Base-by-base conservation (phyloP, 225 moss, liverwort and hornwort genomes). In the Rhytidiadelphus loreus region DNA sequence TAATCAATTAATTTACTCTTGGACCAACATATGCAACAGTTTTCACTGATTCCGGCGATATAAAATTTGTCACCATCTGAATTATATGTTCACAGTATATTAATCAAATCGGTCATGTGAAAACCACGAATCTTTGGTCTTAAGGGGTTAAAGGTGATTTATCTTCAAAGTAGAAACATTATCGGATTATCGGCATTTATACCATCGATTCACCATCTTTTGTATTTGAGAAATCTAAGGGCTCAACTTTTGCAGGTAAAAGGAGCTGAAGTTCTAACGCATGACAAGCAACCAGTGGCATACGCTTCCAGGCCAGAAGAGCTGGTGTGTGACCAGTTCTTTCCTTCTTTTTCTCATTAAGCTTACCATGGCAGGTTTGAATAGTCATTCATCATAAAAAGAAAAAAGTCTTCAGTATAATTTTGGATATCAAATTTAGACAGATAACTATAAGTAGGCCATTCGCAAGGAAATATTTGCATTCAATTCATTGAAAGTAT, bases 211-310 rank as follows among this genome's bases (percentile, higher is more conserved):
- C 17, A 46, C 75, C n/a, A 56, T 82, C 70, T 75, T 65, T 20
- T 71, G 78, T 32, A 75, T 60, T 15, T 88, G 20, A 83, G 87
- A 59, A 62, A 53, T 68, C 52, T 82, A 26, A 82, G 26, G 77
- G 69, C 48, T 65, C 53, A 65, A 89, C 17, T 63, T 86, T 70
- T 71, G 85, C 93, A 96, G 96, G 96, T 98, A 88, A 95, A 91
- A 90, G 98, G 98, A 81, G 88, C 57, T 88, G 95, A 97, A 86
- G 95, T 98, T 89, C 73, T 98, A 58, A 97, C 97, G 13, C 96
- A 97, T 73, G 98, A 97, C 92, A 94, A 94, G 82, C 86, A 93
- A 63, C 95, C 98, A 84, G 98, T 98, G 46, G 98, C 96, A n/a
- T 98, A 98, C 90, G 91, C 98, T 86, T 85, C 92, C 83, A 92